Percentiles rank a stretch among this genome's conserved stretches.
Evolutionary conservation across 805 yeast genomes (phyloP).

Genomic region (Wickerhamiella vanderwaltii): DNA sequence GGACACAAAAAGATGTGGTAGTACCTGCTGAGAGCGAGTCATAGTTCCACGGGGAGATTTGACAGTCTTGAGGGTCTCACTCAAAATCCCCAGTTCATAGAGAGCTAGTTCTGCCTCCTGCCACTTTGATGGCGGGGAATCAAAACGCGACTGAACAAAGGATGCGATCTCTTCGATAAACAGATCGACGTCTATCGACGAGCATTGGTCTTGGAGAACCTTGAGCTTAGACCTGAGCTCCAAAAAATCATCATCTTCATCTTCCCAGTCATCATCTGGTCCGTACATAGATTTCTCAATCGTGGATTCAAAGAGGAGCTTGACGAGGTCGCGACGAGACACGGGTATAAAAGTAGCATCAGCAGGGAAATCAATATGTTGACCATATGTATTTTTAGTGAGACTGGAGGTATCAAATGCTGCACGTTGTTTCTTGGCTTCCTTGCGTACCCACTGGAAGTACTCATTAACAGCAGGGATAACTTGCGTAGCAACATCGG

Average conservation of each 20-base stretch:
- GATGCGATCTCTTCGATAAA: slow-evolving; percentile 47
- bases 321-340: slow-evolving; percentile 40
- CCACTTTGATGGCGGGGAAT: slow-evolving; percentile 40
- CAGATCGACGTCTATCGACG: slow-evolving; percentile 45
- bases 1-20: slow-evolving; percentile 42
- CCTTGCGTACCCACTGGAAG: slow-evolving; percentile 46
- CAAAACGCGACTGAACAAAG: slow-evolving; percentile 37
- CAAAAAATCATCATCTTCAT: slow-evolving; percentile 59
- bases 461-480: slow-evolving; percentile 71
- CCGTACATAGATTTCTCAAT: slow-evolving; percentile 66
- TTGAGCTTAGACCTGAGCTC: slow-evolving; percentile 68
- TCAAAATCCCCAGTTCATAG: slow-evolving; percentile 63
- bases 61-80: slow-evolving; percentile 60
- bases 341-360: slow-evolving; percentile 25
- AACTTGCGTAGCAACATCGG: slow-evolving; percentile 74
- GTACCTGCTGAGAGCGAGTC: slow-evolving; percentile 49
- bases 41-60: slow-evolving; percentile 51
- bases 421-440: slow-evolving; percentile 33
- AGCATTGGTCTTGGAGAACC: slow-evolving; percentile 73
- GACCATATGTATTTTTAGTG: slow-evolving; percentile 24
- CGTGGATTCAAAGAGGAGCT: slow-evolving; percentile 53
- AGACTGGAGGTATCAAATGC: slow-evolving; percentile 30
- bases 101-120: slow-evolving; percentile 75
- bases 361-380: slow-evolving; percentile 21
- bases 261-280: slow-evolving; percentile 43